Base-by-base conservation (phyloP, 2,329 filamentous ascomycete species). In the Chaetothyriales sp. region DNA sequence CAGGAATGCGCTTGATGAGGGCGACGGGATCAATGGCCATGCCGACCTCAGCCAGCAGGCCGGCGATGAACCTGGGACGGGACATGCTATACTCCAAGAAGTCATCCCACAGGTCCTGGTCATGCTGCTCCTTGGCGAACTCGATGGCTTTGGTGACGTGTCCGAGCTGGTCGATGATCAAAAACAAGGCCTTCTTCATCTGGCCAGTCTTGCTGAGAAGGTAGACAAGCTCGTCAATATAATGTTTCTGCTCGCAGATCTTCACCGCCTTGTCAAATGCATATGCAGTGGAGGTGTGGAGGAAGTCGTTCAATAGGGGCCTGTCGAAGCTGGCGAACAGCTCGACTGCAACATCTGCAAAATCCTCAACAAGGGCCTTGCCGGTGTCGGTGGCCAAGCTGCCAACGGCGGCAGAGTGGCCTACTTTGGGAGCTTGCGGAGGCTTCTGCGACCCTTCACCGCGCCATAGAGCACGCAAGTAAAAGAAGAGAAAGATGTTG, bases 11-110 rank as follows among this genome's bases (percentile, higher is more conserved):
- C 13, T 86, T 78, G 5, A 98, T 87, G 2, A 98, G 78, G 15
- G 84, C 85, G 56, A 97, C 90, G 0, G 92, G 92, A 62, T 97
- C 83, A 62, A 98, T 92, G 1, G 88, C 81, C 0, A 89, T 97
- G 37, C 92, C 92, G 1, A 95, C 90, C 69, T 97, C 88, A 62
- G 95, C 88, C 0, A 98, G 78, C 2, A 98, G 73, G 0, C 86
- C 89, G 10, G 87, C 83, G 59, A 98, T 97, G 69, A 98, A 98
- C 43, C 81, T 81, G 0, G 92, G 92, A 64, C 95, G 95, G 69
- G 95, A 89, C 92, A 98, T 97, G 55, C 86, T 90, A 67, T 97
- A 97, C 60, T 90, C 82, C 5, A 98, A 78, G 6, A 98, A 75
- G 63, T 97, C 89, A 58, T 95, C 86, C 92, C 92, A 98, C 0